Conservation (phyloP, 495 filamentous ascomycete genomes). For the Chaetomium tenue region DNA sequence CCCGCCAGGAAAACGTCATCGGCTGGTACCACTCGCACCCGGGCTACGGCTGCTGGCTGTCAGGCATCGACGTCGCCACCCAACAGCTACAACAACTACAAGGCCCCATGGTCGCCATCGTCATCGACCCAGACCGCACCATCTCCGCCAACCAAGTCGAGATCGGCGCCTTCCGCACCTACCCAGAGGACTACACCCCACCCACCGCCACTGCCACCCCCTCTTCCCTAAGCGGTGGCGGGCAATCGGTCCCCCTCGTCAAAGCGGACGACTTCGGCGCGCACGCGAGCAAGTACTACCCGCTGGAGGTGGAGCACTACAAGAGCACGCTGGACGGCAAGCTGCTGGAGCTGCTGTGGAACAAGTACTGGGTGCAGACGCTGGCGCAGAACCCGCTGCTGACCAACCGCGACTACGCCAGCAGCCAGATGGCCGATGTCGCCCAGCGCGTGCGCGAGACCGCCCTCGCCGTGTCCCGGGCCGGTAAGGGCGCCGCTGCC, state of each 20-base stretch:
- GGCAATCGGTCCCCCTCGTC: constrained; percentile 76
- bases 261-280: constrained; percentile 98
- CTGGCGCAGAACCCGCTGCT: constrained; percentile 93
- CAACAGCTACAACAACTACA: constrained; percentile 78
- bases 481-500: constrained; percentile 17
- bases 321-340: constrained; percentile 85
- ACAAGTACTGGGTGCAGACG: constrained; percentile 99
- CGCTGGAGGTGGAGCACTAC: constrained; percentile 86
- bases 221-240: constrained; percentile 38
- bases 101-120: constrained; percentile 93
- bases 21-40: constrained; percentile 99
- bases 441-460: constrained; percentile 72
- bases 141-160: constrained; percentile 94
- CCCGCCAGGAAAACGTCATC: constrained; percentile 83
- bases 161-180: constrained; percentile 95
- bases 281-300: constrained; percentile 84
- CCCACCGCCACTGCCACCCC: constrained; percentile 34
- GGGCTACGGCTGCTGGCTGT: constrained; percentile 97
- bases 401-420: constrained; percentile 88
- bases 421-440: constrained; percentile 88
- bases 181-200: constrained; percentile 68
- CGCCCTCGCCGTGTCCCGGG: constrained; percentile 48
- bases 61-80: constrained; percentile 90
- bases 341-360: constrained; percentile 88
- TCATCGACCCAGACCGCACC: constrained; percentile 95